Base-by-base conservation (phyloP, 2,329 filamentous ascomycete genomes). In the Malbranchea zuffiana region DNA sequence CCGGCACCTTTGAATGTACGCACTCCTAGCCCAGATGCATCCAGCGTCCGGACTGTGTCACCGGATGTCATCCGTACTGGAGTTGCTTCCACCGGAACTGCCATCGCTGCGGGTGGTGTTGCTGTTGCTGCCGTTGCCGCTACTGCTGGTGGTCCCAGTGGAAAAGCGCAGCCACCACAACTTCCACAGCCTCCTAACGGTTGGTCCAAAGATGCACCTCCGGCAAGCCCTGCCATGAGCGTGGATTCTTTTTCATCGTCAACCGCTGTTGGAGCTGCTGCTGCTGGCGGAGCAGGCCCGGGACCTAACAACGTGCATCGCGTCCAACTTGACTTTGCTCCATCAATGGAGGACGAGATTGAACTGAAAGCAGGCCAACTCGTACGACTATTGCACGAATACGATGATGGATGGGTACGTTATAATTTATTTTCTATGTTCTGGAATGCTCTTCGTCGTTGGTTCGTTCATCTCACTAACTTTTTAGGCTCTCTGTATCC, bases 321-420 rank as follows among this genome's bases (percentile, higher is more conserved):
- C 45, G 84, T 96, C 21, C 84, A 95, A 59, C 75, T 96, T 48
- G 87, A 95, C 59, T 98, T 96, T 61, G 81, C 77, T 57, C 87
- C 90, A 17, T 88, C 82, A 3, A 80, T 96, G 71, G 81, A 85
- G 4, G 90, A 98, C 54, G 90, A 98, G 62, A 69, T 98, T 53
- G 82, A 77, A 44, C 71, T 98, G 29, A 73, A 68, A 44, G 75
- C 80, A 40, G 90, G 90, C 35, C 79, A 92, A 44, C 69, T 98
- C 32, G 84, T 96, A 34, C 75, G 88, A 46, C 68, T 98, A 46
- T 69, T 96, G 35, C 88, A 96, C 54, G 87, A 94, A 62, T 98
- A 96, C 52, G 90, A 98, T 55, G 90, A 98, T 62, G 90, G 90
- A 52, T 98, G 90, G 90, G 83, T 88, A 73, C 72, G 82, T 71